Evolutionary conservation across 345 rosid genomes (phyloP).

Genomic region (Combretum micranthum): DNA sequence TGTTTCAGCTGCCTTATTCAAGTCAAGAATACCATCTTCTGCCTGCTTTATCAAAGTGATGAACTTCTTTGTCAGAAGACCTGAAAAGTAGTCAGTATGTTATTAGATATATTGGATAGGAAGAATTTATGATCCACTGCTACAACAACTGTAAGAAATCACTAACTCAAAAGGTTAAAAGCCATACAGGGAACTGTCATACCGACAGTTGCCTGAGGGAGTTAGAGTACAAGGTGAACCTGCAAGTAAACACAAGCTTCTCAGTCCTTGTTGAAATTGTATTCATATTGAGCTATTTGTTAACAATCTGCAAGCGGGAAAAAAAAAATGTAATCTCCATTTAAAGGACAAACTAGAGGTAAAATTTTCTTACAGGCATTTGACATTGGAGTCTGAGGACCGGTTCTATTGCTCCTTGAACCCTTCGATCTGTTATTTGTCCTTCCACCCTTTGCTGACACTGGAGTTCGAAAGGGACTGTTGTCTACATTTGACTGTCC

Average conservation of each 20-base stretch:
- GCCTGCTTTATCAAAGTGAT: conserved; percentile 71
- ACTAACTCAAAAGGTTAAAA: no score
- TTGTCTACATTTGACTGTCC: conserved; percentile 30
- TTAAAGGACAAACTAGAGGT: no score
- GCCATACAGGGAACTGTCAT: conserved; percentile 86
- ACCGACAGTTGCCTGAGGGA: conserved; percentile 86
- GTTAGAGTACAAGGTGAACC: conserved; percentile 69
- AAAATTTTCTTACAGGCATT: conserved; percentile 44
- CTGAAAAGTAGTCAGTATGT: conserved; percentile 26
- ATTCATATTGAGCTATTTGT: background rate
- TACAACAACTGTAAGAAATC: no score
- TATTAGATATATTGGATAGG: background rate
- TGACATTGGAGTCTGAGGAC: conserved; percentile 67
- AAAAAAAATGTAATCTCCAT: background rate
- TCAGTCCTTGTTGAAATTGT: conserved; percentile 9
- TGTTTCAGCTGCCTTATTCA: conserved; percentile 87
- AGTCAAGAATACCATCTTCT: conserved; percentile 84
- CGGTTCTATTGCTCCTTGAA: conserved; percentile 45
- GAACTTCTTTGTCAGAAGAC: conserved; percentile 87
- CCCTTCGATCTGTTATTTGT: conserved; percentile 48
- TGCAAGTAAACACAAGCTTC: conserved; percentile 33
- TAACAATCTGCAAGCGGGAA: background rate
- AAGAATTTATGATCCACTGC: no score
- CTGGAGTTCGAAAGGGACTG: conserved; percentile 66
- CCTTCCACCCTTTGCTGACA: conserved; percentile 66